Conservation (phyloP, 1,284 basidiomycete species). For the Malassezia nana region DNA sequence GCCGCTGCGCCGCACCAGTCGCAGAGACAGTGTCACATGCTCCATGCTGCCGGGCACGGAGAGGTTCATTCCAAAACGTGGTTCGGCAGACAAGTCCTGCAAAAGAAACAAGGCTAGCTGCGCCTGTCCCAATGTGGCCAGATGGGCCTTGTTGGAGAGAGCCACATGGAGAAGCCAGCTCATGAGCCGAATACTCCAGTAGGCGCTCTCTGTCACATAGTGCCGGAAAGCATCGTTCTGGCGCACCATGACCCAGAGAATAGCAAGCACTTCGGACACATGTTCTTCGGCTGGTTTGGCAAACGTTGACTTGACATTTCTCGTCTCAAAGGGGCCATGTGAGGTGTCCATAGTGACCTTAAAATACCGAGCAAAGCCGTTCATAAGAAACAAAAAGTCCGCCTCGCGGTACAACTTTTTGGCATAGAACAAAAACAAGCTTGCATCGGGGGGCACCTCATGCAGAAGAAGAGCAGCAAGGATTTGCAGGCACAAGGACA, state of each 20-base stretch:
- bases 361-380: constrained; percentile 22
- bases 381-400: constrained; percentile 36
- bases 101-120: constrained; percentile 80
- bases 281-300: constrained; percentile 18
- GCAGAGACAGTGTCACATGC: constrained; percentile 19
- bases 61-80: constrained; percentile 57
- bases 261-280: constrained; percentile 29
- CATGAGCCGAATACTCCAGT: constrained; percentile 22
- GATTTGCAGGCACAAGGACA: constrained; percentile 30
- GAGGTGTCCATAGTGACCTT: constrained; percentile 16
- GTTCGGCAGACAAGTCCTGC: constrained; percentile 77
- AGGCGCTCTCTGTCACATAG: constrained; percentile 27
- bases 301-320: background rate
- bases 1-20: constrained; percentile 18
- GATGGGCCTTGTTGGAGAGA: constrained; percentile 23
- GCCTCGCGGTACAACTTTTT: constrained; percentile 38
- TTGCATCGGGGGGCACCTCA: constrained; percentile 16
- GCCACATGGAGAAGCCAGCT: constrained; percentile 25
- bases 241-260: constrained; percentile 34
- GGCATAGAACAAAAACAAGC: constrained; percentile 38
- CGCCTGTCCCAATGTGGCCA: constrained; percentile 80
- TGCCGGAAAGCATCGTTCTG: constrained; percentile 34
- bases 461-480: constrained; percentile 36
- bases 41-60: constrained; percentile 25
- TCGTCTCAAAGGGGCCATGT: constrained; percentile 10